A percentile compares a stretch with the other conserved stretches of the same genome.
phyloP scores from a whole-genome alignment of 176 grass and related monocot species.

The Sorghum bicolor region Sorghum_bicolor_NCBIv3 NC_012870.2:75298501-75299000 shows the following conservation, averaged over 20 bases:
- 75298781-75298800: slow-evolving; percentile 4
- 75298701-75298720: slow-evolving; percentile 23
- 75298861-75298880: neutral
- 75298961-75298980: neutral
- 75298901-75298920: neutral
- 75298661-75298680: neutral
- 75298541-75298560: neutral
- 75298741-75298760: neutral
- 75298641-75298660: neutral
- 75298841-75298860: slow-evolving; percentile 16
- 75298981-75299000: neutral
- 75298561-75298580: slow-evolving; percentile 15
- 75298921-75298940: neutral
- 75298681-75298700: neutral
- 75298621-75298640: slow-evolving; percentile 1
- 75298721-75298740: no score
- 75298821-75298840: neutral
- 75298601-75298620: neutral
- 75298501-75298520: neutral
- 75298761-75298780: neutral
- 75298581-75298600: neutral
- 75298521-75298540: neutral
- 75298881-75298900: neutral
- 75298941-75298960: slow-evolving; percentile 27
- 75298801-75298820: neutral